Evolutionary conservation across 2,329 filamentous ascomycete species (phyloP).

Genomic region (Aspergillus transmontanensis): DNA sequence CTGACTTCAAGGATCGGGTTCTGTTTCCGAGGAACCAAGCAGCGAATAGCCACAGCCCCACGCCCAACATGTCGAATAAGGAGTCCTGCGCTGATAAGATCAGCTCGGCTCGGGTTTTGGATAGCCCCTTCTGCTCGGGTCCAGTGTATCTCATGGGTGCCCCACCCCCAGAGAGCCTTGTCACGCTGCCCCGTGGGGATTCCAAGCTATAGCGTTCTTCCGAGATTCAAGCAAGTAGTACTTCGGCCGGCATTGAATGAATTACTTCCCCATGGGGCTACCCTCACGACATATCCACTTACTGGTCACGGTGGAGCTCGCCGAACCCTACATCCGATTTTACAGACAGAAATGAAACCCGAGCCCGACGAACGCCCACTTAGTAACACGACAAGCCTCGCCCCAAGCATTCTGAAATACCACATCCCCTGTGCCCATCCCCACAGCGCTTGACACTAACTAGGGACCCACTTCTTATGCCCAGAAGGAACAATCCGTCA

Average conservation of each 20-base stretch:
- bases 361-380: not conserved
- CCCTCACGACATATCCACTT: not conserved
- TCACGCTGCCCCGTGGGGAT: not conserved
- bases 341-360: not conserved
- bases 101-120: not conserved
- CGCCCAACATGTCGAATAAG: not conserved
- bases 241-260: not conserved
- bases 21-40: not conserved
- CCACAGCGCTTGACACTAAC: no score
- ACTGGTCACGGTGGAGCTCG: not conserved
- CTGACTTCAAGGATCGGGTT: not conserved
- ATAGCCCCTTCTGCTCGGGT: not conserved
- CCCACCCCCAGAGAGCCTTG: no score
- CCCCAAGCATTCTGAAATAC: not conserved
- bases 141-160: not conserved
- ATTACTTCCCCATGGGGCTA: not conserved
- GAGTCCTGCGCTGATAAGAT: not conserved
- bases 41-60: not conserved
- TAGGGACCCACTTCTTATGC: not conserved
- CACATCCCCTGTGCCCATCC: not conserved
- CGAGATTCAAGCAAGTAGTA: not conserved
- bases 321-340: not conserved
- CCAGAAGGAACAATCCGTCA: not conserved
- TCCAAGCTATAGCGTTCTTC: not conserved
- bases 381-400: not conserved